Conservation (phyloP, 306 rosid species). For the Crotalaria pallida region DNA sequence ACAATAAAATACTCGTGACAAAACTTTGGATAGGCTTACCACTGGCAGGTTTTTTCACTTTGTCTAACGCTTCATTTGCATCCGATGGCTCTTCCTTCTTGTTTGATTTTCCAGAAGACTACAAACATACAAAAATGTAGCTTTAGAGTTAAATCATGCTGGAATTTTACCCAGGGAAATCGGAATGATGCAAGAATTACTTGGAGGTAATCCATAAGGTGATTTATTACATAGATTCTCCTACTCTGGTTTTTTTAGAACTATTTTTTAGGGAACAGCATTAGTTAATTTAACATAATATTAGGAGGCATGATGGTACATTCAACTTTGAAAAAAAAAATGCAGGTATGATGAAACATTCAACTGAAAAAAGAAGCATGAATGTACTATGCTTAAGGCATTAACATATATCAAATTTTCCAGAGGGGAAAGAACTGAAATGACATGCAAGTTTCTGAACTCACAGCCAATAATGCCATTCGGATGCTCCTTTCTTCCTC, state of each 20-base stretch:
- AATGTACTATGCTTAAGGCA: background rate
- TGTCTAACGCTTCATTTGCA: conserved; percentile 33
- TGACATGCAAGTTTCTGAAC: conserved; percentile 31
- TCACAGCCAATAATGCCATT: conserved; percentile 96
- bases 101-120: conserved; percentile 82
- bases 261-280: background rate
- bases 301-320: background rate
- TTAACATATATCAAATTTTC: background rate
- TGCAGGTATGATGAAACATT: background rate
- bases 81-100: conserved; percentile 46
- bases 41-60: conserved; percentile 40
- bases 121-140: conserved; percentile 25
- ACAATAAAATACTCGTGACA: background rate
- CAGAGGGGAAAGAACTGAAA: background rate
- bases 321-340: background rate
- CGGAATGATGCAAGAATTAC: conserved; percentile 16
- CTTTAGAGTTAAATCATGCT: background rate
- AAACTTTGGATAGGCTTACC: conserved; percentile 35
- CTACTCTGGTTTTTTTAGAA: background rate
- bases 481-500: conserved; percentile 95
- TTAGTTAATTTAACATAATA: conserved; percentile 4
- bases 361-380: background rate
- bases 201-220: background rate
- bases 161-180: background rate
- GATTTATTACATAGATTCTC: background rate